These are phyloP conservation scores for Nymphaea thermarum DNA, from an alignment of 164 flowering plant genomes.

Conservation along the genomic window DNA sequence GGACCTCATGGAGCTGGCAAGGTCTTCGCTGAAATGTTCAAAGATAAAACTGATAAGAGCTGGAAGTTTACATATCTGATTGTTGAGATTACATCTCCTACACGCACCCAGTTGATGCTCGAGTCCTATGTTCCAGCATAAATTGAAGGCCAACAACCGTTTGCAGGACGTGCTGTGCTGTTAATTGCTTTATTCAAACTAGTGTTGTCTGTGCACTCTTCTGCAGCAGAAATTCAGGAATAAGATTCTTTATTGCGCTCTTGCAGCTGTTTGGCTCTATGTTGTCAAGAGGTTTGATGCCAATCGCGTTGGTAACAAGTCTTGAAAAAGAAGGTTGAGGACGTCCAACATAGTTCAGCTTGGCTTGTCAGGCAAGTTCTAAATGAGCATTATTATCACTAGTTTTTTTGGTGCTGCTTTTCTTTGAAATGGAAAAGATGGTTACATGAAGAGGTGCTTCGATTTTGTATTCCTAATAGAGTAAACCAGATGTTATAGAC, in stretches of 20 bases:
- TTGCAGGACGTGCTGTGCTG: neutral
- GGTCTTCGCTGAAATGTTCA: constrained; percentile 78
- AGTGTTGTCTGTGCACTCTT: neutral
- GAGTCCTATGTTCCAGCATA: constrained; percentile 83
- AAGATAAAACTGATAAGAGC: constrained; percentile 67
- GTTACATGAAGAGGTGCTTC: too few relatives aligned
- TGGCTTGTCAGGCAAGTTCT: too few relatives aligned
- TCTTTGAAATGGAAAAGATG: too few relatives aligned
- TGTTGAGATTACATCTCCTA: constrained; percentile 65
- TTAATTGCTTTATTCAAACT: neutral
- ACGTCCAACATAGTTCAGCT: too few relatives aligned
- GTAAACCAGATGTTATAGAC: too few relatives aligned
- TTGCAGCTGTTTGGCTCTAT: neutral
- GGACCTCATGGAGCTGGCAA: constrained; percentile 88
- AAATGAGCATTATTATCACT: too few relatives aligned
- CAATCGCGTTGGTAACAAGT: too few relatives aligned
- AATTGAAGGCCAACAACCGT: constrained; percentile 3
- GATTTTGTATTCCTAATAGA: too few relatives aligned
- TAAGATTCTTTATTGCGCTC: neutral
- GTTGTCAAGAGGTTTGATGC: too few relatives aligned
- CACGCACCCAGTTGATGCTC: constrained; percentile 50
- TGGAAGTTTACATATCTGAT: constrained; percentile 83
- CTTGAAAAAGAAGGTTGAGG: too few relatives aligned
- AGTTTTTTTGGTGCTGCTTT: too few relatives aligned
- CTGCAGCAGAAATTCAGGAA: neutral